Base-by-base conservation (phyloP, 148 eudicot species). In the Fagopyrum homotropicum region DNA sequence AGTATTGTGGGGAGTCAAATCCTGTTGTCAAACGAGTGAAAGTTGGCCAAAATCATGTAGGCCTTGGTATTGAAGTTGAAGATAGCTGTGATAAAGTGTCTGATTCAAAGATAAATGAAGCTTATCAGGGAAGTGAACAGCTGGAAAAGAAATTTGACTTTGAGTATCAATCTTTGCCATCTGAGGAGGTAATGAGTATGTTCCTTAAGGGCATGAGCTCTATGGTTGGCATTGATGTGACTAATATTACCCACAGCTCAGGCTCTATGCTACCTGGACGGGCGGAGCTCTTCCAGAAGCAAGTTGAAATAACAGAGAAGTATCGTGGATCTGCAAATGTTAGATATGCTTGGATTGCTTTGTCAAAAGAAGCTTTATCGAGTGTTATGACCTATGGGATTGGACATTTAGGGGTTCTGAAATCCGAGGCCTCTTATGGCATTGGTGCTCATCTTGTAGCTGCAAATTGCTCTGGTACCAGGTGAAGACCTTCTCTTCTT, bases 291-390 rank as follows among this genome's bases (percentile, higher is more conserved):
- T 96, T 96, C 59, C 59, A 80, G 83, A 92, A 90, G 81, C 99
- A 96, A 84, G 76, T 78, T 55, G 94, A 96, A 76, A 84, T 96
- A 16, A 90, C 94, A 4, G 72, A 76, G 68, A 89, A 79, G 61
- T 79, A 60, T 59, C 91, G 97, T 45, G 92, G 97, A 6, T 75
- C 83, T 82, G 88, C 98, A 51, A 92, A 92, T 85, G 85, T 90
- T 76, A 78, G 75, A 48, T 88, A 88, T 84, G 99, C 97, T 56
- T 95, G 99, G 99, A 88, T 95, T 80, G 82, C 96, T 17, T 85
- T 89, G 75, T 76, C 89, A 1, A 90, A 84, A 74, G 88, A 74
- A 69, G 80, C 83, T 15, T 54, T 80, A 10, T 76, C 83, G 17
- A 78, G 86, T 68, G 81, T 87, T 64, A 73, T 86, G 84, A 82